A percentile compares a stretch with the other conserved stretches of the same genome.
Conservation (phyloP, 345 rosid species). For the Eucalyptus curtisii region DNA sequence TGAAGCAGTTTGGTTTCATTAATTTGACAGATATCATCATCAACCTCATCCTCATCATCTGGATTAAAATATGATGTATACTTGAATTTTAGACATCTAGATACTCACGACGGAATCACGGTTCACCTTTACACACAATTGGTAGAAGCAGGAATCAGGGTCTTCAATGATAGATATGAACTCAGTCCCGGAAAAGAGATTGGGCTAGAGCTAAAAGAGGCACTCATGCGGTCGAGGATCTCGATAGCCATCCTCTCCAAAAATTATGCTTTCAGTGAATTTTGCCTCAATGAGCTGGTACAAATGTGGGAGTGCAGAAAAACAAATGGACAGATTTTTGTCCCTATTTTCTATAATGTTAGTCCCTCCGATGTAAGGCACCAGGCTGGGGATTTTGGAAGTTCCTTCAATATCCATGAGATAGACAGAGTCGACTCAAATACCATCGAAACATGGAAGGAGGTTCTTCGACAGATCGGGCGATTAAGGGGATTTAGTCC, state of each 20-base stretch:
- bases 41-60: neutral
- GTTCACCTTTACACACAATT: neutral
- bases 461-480: neutral
- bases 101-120: neutral
- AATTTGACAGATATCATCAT: neutral
- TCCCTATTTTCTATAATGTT: neutral
- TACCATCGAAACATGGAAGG: neutral
- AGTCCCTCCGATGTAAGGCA: neutral
- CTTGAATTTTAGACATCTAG: neutral
- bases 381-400: neutral
- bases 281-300: neutral
- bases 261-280: neutral
- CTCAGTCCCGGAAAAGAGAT: neutral
- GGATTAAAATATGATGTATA: neutral
- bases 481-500: neutral
- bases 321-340: neutral
- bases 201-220: neutral
- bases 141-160: neutral
- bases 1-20: neutral
- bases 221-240: neutral
- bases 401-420: neutral
- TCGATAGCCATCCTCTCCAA: neutral
- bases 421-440: neutral
- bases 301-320: neutral
- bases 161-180: neutral